A percentile compares a stretch with the other conserved stretches of the same genome.
Conservation (phyloP, 2,329 filamentous ascomycete species). For the Aspergillus oerlinghausenensis region DNA sequence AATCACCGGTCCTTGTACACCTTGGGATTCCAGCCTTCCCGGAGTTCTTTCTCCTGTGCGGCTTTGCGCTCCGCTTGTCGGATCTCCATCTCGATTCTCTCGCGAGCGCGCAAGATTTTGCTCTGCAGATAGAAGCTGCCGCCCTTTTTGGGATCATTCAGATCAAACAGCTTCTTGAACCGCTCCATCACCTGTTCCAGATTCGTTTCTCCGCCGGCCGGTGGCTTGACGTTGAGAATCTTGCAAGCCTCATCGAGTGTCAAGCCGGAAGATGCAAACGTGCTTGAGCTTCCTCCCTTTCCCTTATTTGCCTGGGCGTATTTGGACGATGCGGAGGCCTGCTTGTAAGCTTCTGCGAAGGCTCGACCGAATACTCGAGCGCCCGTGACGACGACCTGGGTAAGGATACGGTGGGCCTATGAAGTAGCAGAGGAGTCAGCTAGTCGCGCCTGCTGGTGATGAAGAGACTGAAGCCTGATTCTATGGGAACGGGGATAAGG, state of each 20-base stretch:
- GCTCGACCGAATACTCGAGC: conserved; percentile 87
- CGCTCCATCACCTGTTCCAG: conserved; percentile 74
- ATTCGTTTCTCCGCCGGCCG: conserved; percentile 70
- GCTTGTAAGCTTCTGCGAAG: conserved; percentile 90
- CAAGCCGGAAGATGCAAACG: conserved; percentile 65
- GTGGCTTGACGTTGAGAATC: conserved; percentile 92
- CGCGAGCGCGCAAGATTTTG: conserved; percentile 86
- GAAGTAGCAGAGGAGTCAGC: not conserved
- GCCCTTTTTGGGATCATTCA: conserved; percentile 90
- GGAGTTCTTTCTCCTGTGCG: conserved; percentile 70
- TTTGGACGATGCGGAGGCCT: conserved; percentile 81
- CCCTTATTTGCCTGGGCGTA: conserved; percentile 70
- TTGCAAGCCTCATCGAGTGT: conserved; percentile 95
- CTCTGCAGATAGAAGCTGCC: conserved; percentile 98
- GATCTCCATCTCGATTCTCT: conserved; percentile 85
- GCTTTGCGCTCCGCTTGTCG: conserved; percentile 66
- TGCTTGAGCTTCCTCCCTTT: conserved; percentile 48
- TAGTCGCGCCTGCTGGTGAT: not conserved
- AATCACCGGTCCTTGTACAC: conserved; percentile 77
- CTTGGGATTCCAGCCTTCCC: conserved; percentile 91
- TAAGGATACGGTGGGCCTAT: conserved; percentile 90
- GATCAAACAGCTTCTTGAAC: conserved; percentile 93
- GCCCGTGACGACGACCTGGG: conserved; percentile 86
- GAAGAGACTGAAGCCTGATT: not conserved
- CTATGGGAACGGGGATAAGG: not conserved